Conservation (phyloP, 345 rosid species). For the Syzygium aromaticum region DNA sequence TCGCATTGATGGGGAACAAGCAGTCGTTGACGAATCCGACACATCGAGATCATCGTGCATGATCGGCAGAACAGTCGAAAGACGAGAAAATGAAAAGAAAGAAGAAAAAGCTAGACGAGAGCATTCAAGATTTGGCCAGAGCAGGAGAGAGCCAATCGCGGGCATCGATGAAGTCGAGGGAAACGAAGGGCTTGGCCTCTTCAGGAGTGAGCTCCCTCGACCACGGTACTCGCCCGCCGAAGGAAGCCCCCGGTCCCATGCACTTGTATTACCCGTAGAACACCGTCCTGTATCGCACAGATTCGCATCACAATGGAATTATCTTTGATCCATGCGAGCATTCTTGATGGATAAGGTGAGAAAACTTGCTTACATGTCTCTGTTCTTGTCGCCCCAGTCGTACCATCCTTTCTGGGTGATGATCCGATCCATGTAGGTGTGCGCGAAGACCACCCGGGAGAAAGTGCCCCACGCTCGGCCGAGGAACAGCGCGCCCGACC, state of each 20-base stretch:
- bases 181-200: conserved; percentile 79
- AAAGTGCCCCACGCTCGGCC: conserved; percentile 99
- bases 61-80: not conserved
- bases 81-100: not conserved
- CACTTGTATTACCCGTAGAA: conserved; percentile 91
- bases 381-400: conserved; percentile 94
- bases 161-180: conserved; percentile 72
- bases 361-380: conserved; percentile 55
- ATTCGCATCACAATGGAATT: not conserved
- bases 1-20: not conserved
- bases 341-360: not conserved
- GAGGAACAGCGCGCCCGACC: conserved; percentile 83
- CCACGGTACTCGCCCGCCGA: conserved; percentile 80
- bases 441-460: conserved; percentile 82
- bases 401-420: conserved; percentile 90
- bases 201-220: conserved; percentile 72
- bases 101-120: not conserved
- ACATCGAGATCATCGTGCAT: not conserved
- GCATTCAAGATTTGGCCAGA: not conserved
- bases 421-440: conserved; percentile 86
- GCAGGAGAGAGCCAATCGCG: conserved; percentile 45
- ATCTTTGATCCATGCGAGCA: not conserved
- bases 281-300: conserved; percentile 59
- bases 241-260: conserved; percentile 68
- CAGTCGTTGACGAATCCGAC: not conserved